Evolutionary conservation across 768 basidiomycete genomes (phyloP), one percentile per base, ranked within the genome.

Genomic region (Phanerochaete carnosa): DNA sequence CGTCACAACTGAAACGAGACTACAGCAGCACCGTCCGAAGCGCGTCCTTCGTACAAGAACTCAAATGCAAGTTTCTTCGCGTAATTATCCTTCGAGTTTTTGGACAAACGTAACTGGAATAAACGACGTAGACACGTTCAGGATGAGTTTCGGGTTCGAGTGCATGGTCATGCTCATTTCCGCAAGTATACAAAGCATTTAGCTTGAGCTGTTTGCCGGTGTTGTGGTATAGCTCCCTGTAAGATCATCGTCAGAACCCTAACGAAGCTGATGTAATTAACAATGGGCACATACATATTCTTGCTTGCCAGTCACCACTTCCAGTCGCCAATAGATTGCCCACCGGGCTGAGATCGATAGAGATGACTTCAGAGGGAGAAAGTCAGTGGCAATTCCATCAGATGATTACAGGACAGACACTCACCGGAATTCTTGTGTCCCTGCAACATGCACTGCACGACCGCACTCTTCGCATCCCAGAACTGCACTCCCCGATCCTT

Each of bases 401-500:
- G 8, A 19, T 16, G 54, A 54, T 43, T 19, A 64, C 25, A 33
- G 37, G 13, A 16, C 12, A 32, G 13, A 16, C 39, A 73, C 83
- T 33, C 64, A 85, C 85, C 85, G 49, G 85, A 85, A 69, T 89
- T 89, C 75, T 88, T 83, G 68, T 79, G 80, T 13, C 90, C 87
- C 72, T 98, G 95, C 32, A 99, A 79, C 90, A 96, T 94, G 68
- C 92, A 89, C 73, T 98, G 95, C 68, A 94, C 89, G 45, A 86
- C 83, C 43, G 85, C 88, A 13, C 81, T 82, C 64, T 83, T 80
- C 55, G 92, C 85, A 70, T 95, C 92, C 88, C 92, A 94, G 71
- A 96, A 94, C 72, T 95, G 93, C 58, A 99, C 95, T 0, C 94
- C 90, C 13, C 97, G 90, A 72, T 99, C 97, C 76, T 98, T 98